Evolutionary conservation across 2,329 filamentous ascomycete genomes (phyloP).

Genomic region (Colletotrichum endophyticum): DNA sequence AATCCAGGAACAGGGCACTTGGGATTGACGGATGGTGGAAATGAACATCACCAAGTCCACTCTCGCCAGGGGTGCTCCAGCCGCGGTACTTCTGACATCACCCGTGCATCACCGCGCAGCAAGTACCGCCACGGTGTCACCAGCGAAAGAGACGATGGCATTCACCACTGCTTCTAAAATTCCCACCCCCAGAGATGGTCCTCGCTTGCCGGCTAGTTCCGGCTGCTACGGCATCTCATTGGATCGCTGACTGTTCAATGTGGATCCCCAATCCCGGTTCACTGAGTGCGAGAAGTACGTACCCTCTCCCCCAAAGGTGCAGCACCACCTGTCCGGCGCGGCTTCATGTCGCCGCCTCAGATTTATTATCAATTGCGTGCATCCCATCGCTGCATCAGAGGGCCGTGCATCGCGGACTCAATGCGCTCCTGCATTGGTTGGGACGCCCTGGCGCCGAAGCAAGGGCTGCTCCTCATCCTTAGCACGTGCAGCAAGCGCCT

Average conservation of each 20-base stretch:
- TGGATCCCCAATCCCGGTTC: neutral
- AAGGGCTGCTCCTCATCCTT: neutral
- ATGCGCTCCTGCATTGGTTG: neutral
- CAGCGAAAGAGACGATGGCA: neutral
- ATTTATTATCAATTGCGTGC: slow-evolving; percentile 7
- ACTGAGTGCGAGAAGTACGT: neutral
- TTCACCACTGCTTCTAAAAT: slow-evolving; percentile 1
- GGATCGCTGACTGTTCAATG: neutral
- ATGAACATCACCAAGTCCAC: slow-evolving; percentile 10
- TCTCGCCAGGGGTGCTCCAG: neutral
- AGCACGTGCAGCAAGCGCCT: neutral
- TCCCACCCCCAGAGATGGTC: neutral
- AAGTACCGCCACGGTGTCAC: neutral
- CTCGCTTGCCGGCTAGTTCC: slow-evolving; percentile 8
- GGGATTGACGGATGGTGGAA: slow-evolving; percentile 14
- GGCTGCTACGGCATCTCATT: neutral
- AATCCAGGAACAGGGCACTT: slow-evolving; percentile 20
- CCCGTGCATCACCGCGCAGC: neutral
- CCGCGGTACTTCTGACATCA: neutral
- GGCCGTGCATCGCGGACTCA: neutral
- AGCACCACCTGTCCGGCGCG: neutral
- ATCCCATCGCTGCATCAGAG: slow-evolving; percentile 2
- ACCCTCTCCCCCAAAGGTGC: neutral
- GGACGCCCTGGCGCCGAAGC: neutral
- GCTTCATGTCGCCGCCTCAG: neutral